Conservation (phyloP, 805 yeast genomes). For the Metahyphopichia silvanorum region DNA sequence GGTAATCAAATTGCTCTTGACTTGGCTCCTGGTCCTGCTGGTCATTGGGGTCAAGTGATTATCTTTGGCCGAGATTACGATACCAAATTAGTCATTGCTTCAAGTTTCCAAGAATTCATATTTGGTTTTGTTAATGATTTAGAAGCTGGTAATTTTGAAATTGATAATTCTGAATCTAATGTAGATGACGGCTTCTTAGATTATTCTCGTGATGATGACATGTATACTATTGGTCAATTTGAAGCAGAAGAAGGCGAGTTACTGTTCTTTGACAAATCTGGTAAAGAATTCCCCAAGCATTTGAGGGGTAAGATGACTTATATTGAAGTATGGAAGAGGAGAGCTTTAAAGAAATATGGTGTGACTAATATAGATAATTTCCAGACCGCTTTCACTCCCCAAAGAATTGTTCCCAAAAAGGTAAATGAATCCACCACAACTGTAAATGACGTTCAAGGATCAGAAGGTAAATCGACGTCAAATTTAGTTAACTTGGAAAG, state of each 20-base stretch:
- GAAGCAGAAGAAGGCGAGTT: conserved; percentile 46
- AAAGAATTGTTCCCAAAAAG: conserved; percentile 12
- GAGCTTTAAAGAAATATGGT: conserved; percentile 40
- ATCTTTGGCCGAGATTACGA: conserved; percentile 44
- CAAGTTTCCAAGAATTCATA: conserved; percentile 36
- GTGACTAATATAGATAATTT: conserved; percentile 30
- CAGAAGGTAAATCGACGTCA: conserved; percentile 12
- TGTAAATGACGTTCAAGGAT: conserved; percentile 1
- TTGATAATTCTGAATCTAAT: conserved; percentile 33
- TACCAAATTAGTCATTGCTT: conserved; percentile 39
- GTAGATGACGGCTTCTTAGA: conserved; percentile 35
- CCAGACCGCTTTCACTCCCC: conserved; percentile 38
- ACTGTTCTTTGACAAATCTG: conserved; percentile 32
- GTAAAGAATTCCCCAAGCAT: conserved; percentile 31
- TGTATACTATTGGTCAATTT: conserved; percentile 42
- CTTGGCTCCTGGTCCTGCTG: conserved; percentile 36
- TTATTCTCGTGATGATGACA: conserved; percentile 34
- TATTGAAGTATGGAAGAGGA: conserved; percentile 38
- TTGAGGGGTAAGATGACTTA: conserved; percentile 30
- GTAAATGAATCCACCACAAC: conserved; percentile 7
- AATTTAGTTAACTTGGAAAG: conserved; percentile 24
- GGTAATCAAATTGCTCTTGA: conserved; percentile 44
- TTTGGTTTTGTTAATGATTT: conserved; percentile 36
- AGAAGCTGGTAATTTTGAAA: conserved; percentile 39
- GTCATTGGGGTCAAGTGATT: conserved; percentile 42